A percentile compares a stretch with the other conserved stretches of the same genome.
Evolutionary conservation across 2,329 filamentous ascomycete genomes (phyloP).

Genomic region (Penicillium sp.): DNA sequence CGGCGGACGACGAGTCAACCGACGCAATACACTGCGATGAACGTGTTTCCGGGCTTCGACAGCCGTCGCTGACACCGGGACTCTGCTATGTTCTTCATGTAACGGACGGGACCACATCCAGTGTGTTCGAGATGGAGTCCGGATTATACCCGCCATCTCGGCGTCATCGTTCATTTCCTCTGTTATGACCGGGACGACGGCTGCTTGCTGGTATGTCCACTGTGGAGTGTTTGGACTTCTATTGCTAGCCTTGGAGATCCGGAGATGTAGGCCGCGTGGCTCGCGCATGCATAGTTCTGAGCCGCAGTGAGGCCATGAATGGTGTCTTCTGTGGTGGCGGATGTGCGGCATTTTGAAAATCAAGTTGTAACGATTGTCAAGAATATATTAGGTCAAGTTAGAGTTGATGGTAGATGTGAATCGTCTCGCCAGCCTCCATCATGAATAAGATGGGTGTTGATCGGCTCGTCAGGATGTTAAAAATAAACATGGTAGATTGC

Average conservation of each 20-base stretch:
- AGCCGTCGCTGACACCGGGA: conserved; percentile 4
- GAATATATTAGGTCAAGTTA: not conserved
- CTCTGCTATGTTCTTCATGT: not conserved
- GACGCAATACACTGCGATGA: conserved; percentile 22
- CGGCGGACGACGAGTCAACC: conserved; percentile 27
- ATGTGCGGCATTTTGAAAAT: conserved; percentile 23
- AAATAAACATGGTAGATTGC: no score
- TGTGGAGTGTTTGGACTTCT: conserved; percentile 9
- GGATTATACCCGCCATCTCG: conserved; percentile 32
- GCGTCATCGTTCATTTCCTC: conserved; percentile 25
- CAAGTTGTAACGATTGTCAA: no score
- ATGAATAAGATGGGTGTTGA: conserved; percentile 1
- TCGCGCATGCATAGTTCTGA: conserved; percentile 19
- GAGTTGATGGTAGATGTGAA: not conserved
- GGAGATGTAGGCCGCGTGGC: conserved; percentile 19
- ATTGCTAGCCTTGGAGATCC: conserved; percentile 9
- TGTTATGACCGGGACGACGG: conserved; percentile 10
- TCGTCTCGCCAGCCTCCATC: conserved; percentile 4
- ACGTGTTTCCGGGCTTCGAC: conserved; percentile 12
- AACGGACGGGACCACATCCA: conserved; percentile 23
- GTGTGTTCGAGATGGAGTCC: conserved; percentile 17
- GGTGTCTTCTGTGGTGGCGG: conserved; percentile 29
- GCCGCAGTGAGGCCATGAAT: conserved; percentile 36
- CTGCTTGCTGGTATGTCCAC: conserved; percentile 10
- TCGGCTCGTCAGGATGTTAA: no score